Evolutionary conservation across 805 yeast species (phyloP), one percentile per base, ranked within the genome.

Genomic region (Metschnikowia amazonensis): DNA sequence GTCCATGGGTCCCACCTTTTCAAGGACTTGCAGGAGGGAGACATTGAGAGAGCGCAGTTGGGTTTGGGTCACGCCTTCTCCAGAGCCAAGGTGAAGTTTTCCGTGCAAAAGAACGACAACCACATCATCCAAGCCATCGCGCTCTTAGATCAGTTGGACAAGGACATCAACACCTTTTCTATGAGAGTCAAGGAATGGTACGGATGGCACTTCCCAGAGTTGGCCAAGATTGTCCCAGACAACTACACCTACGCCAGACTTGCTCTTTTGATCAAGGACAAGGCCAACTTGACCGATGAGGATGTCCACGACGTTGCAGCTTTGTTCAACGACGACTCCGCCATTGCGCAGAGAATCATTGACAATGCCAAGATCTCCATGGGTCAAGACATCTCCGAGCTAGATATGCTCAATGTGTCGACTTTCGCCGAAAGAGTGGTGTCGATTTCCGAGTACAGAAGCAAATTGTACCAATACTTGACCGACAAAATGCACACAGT

Each of bases 41-140:
- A 94, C 68, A 76, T 90, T 57, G 98, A 92, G 75, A 84, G 96
- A 74, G 99, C 99, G 38, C 98, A 94, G 75, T 81, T 94, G 60
- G 99, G 99, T 81, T 79, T 94, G 64, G 97, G 97, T 63, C 99
- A 94, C 67, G 99, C 99, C 60, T 94, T 94, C 76, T 94, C 98
- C 49, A 83, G 99, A 75, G 94, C 97, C 59, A 94, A 94, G 76
- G 99, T 94, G 66, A 94, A 94, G 92, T 94, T 94, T 69, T 86
- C 95, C 42, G 98, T 95, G 47, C 97, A 90, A 74, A 94, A 94
- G 80, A 94, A 94, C 70, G 99, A 94, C 72, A 94, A 94, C 79
- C 99, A 94, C 72, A 94, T 94, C 66, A 94, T 94, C 66, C 99
- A 94, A 77, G 97, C 99, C 43, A 94, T 94, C 75, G 97, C 99